These are phyloP conservation scores for Blastobotrys capitulatus DNA, from an alignment of 1,139 yeast genomes.

Conservation along the genomic window DNA sequence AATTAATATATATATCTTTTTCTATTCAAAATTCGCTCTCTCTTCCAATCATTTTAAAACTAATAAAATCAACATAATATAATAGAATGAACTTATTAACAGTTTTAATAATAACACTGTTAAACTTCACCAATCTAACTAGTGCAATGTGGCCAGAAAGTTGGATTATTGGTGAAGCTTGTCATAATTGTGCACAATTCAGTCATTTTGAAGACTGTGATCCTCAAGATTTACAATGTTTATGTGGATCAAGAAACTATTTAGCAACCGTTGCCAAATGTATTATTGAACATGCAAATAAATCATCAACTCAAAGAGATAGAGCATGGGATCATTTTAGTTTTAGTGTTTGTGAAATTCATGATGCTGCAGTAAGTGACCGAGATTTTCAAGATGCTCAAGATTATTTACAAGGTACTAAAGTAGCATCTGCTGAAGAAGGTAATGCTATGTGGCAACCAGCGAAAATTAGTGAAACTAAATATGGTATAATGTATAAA, in stretches of 20 bases:
- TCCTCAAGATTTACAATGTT: constrained; percentile 28
- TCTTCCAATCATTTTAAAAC: too few species aligned
- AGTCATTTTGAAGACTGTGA: constrained; percentile 26
- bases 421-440: not conserved
- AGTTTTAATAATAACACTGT: constrained; percentile 4
- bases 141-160: constrained; percentile 31
- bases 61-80: too few species aligned
- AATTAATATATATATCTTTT: too few species aligned
- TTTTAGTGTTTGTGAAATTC: constrained; percentile 25
- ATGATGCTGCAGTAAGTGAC: constrained; percentile 22
- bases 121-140: not conserved
- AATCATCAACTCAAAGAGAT: constrained; percentile 22
- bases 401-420: constrained; percentile 14
- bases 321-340: constrained; percentile 32
- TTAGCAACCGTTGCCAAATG: constrained; percentile 31
- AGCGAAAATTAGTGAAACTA: not conserved
- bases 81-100: too few species aligned
- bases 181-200: constrained; percentile 25
- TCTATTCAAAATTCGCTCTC: too few species aligned
- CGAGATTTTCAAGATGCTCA: constrained; percentile 22
- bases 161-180: constrained; percentile 32
- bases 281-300: constrained; percentile 17
- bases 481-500: constrained; percentile 11
- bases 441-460: constrained; percentile 2
- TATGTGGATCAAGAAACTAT: constrained; percentile 29